These are phyloP conservation scores for Podila horticola DNA, from an alignment of 192 early-diverging fungal species.

Conservation along the genomic window DNA sequence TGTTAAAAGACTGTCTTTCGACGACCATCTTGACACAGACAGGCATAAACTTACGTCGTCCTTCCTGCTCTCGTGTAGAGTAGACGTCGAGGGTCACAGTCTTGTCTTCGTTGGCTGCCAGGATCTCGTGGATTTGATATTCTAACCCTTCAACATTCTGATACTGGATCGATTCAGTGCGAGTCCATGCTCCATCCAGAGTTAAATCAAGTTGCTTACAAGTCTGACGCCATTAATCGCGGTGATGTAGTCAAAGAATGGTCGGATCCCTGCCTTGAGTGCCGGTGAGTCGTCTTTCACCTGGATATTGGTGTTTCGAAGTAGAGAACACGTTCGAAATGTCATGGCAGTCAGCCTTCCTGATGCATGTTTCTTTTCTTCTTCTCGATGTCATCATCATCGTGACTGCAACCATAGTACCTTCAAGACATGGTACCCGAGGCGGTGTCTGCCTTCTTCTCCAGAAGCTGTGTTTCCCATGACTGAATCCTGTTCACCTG, in stretches of 20 bases:
- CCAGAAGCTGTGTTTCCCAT: constrained; percentile 64
- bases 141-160: constrained; percentile 33
- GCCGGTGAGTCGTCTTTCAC: constrained; percentile 76
- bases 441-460: constrained; percentile 57
- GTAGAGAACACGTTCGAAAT: not conserved
- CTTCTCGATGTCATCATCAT: too few relatives aligned
- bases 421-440: constrained; percentile 76
- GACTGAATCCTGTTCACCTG: too few relatives aligned
- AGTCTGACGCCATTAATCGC: constrained; percentile 66
- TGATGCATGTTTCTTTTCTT: too few relatives aligned
- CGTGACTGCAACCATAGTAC: constrained; percentile 37
- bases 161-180: too few relatives aligned
- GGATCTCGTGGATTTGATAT: constrained; percentile 52
- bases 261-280: constrained; percentile 71
- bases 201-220: constrained; percentile 5
- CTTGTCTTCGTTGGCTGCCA: constrained; percentile 55
- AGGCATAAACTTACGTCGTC: constrained; percentile 49
- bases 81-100: constrained; percentile 64
- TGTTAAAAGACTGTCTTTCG: not conserved
- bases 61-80: constrained; percentile 64
- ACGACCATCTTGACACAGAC: not conserved
- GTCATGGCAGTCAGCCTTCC: not conserved
- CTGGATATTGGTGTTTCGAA: constrained; percentile 29
- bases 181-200: not conserved
- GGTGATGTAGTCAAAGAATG: constrained; percentile 81